Evolutionary conservation across 495 filamentous ascomycete genomes (phyloP), one percentile per base, ranked within the genome.

Genomic region (Extremus antarcticus): DNA sequence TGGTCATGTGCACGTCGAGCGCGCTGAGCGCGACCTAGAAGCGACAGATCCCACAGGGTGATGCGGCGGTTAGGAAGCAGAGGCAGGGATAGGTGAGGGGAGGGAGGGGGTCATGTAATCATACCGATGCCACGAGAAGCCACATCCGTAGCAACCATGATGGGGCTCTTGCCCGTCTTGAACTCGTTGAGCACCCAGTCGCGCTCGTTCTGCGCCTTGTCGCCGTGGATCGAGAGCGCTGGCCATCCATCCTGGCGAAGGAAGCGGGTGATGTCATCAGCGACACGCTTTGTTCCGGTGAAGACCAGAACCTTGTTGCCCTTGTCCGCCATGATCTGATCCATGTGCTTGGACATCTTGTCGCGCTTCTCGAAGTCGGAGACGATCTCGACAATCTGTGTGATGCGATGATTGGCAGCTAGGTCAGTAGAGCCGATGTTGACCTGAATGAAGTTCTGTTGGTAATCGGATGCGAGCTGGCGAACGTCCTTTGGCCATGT

Each of bases 111-210:
- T 65, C 76, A 71, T 77, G 69, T 73, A 80, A 86, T 94, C 92
- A 95, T 96, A 98, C 92, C 92, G 78, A 98, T 98, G 82, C 92
- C 92, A 79, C 92, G 87, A 56, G 94, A 95, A 66, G 92, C 92
- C 63, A 98, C 92, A 74, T 98, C 92, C 50, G 92, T 98, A 66
- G 92, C 92, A 70, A 98, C 92, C 78, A 98, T 94, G 70, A 98
- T 87, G 43, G 90, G 90, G 66, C 86, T 88, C 70, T 86, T 82
- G 74, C 92, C 90, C 62, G 88, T 89, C 83, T 97, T 98, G 80
- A 98, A 98, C 70, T 98, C 92, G 68, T 96, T 94, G 69, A 98
- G 76, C 63, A 98, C 92, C 92, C 92, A 98, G 75, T 98, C 92
- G 75, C 92, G 90, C 74, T 98, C 92, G 68, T 96, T 94, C 69